Conservation (phyloP, 31 red algal genomes). For the Pterothamnion heteromorphum region DNA sequence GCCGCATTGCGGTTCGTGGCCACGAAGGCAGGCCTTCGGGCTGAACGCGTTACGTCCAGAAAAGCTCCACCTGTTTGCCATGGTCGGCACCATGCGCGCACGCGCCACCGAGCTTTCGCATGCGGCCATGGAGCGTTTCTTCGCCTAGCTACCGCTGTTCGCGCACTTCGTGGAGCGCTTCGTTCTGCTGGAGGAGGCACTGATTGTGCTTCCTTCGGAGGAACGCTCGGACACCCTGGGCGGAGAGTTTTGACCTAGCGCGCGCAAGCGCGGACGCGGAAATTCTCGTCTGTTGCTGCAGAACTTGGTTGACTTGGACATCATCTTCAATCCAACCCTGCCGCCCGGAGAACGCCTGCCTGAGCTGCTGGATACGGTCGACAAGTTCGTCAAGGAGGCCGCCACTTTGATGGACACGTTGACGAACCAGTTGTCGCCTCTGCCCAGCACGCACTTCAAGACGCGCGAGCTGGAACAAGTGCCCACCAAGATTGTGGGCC, state of each 20-base stretch:
- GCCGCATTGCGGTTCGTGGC: too few species aligned
- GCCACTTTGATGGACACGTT: conserved; percentile 38
- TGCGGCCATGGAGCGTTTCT: conserved; percentile 58
- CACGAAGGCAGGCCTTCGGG: too few species aligned
- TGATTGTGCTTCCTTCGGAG: conserved; percentile 55
- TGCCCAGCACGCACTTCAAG: conserved; percentile 30
- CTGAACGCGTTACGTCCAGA: conserved; percentile 57
- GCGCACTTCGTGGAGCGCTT: conserved; percentile 52
- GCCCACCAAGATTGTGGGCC: conserved; percentile 41
- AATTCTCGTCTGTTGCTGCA: conserved; percentile 45
- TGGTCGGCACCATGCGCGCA: conserved; percentile 55
- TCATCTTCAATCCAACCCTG: conserved; percentile 50
- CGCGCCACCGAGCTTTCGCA: conserved; percentile 54
- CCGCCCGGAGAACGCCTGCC: conserved; percentile 59
- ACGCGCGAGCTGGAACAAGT: conserved; percentile 49
- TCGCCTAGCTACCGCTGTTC: conserved; percentile 64
- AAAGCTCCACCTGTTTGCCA: conserved; percentile 53
- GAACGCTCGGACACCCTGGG: conserved; percentile 20
- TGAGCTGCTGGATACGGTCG: conserved; percentile 24
- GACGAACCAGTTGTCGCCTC: conserved; percentile 13
- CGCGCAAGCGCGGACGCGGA: conserved; percentile 52
- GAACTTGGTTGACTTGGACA: conserved; percentile 38
- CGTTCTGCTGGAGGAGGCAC: conserved; percentile 59
- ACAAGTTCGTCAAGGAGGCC: conserved; percentile 48
- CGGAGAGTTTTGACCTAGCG: conserved; percentile 46